Conservation (phyloP, 1,284 basidiomycete genomes). For the Pascua guehoae region DNA sequence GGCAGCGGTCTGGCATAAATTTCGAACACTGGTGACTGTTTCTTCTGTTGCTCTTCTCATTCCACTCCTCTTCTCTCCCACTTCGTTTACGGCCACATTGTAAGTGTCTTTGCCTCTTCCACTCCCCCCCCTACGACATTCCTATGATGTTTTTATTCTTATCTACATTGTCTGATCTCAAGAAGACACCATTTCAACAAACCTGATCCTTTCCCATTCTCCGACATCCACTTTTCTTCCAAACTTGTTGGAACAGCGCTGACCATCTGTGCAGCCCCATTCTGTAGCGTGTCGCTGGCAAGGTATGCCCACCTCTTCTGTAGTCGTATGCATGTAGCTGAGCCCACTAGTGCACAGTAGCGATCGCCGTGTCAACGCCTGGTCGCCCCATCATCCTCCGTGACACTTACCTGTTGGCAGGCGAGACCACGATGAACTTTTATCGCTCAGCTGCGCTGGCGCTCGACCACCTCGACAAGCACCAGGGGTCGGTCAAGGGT, state of each 20-base stretch:
- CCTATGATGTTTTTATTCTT: slow-evolving; percentile 43
- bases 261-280: neutral
- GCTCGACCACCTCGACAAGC: slow-evolving; percentile 77
- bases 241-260: neutral
- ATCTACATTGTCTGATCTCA: slow-evolving; percentile 51
- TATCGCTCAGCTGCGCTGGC: slow-evolving; percentile 81
- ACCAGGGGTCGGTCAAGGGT: slow-evolving; percentile 69
- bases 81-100: neutral
- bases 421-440: slow-evolving; percentile 70
- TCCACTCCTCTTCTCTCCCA: too few species aligned
- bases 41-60: too few species aligned
- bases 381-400: too few species aligned
- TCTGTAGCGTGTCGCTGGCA: slow-evolving; percentile 4
- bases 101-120: slow-evolving; percentile 2
- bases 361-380: neutral
- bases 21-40: too few species aligned
- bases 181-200: slow-evolving; percentile 34
- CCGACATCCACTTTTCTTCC: neutral
- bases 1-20: too few species aligned
- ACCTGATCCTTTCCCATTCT: slow-evolving; percentile 23
- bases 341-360: neutral
- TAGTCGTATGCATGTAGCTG: slow-evolving; percentile 12
- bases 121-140: neutral
- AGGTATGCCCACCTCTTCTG: neutral
- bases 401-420: neutral